Percentiles rank a stretch among this genome's conserved stretches.
Evolutionary conservation across 1,284 basidiomycete genomes (phyloP).

Genomic region (Papiliotrema laurentii): DNA sequence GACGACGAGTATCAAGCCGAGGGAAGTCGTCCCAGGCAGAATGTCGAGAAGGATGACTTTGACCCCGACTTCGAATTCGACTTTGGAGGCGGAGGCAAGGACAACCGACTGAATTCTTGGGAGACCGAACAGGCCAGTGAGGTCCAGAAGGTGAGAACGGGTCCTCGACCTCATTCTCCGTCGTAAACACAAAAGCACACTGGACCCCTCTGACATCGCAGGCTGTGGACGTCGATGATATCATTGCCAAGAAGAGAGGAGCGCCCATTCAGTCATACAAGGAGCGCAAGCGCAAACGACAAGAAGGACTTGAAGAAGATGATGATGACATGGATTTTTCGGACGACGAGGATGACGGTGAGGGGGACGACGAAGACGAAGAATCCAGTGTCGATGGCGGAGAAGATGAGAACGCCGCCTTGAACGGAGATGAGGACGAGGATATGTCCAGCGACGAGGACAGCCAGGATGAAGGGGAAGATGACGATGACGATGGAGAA

Average conservation of each 20-base stretch:
- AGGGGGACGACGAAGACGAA: conserved; percentile 31
- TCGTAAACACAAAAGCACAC: too few relatives aligned
- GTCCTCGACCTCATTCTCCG: conserved; percentile 35
- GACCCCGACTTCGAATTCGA: conserved; percentile 82
- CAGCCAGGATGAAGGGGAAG: conserved; percentile 29
- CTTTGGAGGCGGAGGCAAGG: conserved; percentile 51
- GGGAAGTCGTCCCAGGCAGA: conserved; percentile 20
- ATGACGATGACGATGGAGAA: conserved; percentile 23
- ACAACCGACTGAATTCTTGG: conserved; percentile 33
- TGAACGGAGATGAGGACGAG: conserved; percentile 24
- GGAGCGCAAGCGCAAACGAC: conserved; percentile 59
- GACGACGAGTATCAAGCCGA: conserved; percentile 43
- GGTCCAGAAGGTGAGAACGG: conserved; percentile 61
- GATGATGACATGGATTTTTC: conserved; percentile 27
- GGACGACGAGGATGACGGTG: conserved; percentile 16
- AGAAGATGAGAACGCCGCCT: conserved; percentile 13
- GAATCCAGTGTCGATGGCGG: conserved; percentile 25
- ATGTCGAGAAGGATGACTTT: conserved; percentile 60
- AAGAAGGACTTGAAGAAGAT: conserved; percentile 22
- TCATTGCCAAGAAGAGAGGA: conserved; percentile 65
- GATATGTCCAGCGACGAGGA: conserved; percentile 37
- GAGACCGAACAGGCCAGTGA: conserved; percentile 37
- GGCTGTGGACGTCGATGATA: conserved; percentile 85
- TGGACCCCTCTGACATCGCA: conserved; percentile 21
- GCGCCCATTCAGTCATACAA: conserved; percentile 41